These are phyloP conservation scores for Epichloe typhina DNA, from an alignment of 2,329 filamentous ascomycete genomes.

Conservation along the genomic window DNA sequence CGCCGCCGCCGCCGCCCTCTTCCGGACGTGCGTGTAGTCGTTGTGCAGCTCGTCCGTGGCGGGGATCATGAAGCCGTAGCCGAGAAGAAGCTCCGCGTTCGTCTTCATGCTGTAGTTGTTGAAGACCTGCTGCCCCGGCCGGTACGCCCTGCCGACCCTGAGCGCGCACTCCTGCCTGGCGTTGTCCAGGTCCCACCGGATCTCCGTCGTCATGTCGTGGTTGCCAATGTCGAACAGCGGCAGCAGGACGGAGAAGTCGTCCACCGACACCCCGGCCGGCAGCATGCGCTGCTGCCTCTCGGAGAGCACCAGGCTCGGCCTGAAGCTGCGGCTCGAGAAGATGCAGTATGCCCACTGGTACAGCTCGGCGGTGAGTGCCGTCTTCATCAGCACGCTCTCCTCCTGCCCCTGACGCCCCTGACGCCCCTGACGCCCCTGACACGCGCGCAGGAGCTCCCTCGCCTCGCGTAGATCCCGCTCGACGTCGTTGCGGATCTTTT, in stretches of 20 bases:
- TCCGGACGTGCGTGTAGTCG: constrained; percentile 45
- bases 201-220: constrained; percentile 47
- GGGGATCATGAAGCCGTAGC: constrained; percentile 48
- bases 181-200: constrained; percentile 43
- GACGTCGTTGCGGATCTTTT: constrained; percentile 33
- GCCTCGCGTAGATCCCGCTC: constrained; percentile 33
- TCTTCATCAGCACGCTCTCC: constrained; percentile 15
- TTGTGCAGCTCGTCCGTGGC: constrained; percentile 37
- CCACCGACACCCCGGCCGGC: constrained; percentile 22
- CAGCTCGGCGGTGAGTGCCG: constrained; percentile 30
- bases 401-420: constrained; percentile 1
- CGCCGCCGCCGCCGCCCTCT: constrained; percentile 20
- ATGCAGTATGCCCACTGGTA: constrained; percentile 54
- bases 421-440: not conserved
- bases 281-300: constrained; percentile 13
- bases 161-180: constrained; percentile 27
- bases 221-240: constrained; percentile 63
- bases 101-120: constrained; percentile 67
- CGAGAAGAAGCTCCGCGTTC: constrained; percentile 55
- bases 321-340: constrained; percentile 52
- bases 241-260: constrained; percentile 55
- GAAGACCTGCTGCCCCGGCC: constrained; percentile 41
- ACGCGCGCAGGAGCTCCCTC: constrained; percentile 20
- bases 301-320: constrained; percentile 43
- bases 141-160: constrained; percentile 27